Conservation (phyloP, 2,329 filamentous ascomycete species). For the Botrytis sinoallii region DNA sequence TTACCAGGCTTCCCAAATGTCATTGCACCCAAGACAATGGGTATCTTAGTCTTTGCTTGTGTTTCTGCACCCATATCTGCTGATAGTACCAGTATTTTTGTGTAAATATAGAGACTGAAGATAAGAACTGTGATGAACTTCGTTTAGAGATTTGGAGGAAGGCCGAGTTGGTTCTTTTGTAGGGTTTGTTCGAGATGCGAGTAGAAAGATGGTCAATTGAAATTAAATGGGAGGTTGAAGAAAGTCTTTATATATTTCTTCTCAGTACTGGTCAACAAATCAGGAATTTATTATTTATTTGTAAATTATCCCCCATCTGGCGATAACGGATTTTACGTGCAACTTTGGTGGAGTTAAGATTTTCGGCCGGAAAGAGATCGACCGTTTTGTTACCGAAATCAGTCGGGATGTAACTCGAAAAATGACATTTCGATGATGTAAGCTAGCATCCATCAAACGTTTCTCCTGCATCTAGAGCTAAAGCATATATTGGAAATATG, state of each 20-base stretch:
- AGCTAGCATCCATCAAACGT: neutral
- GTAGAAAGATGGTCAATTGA: neutral
- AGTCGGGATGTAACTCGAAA: neutral
- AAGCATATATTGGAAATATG: constrained; percentile 57
- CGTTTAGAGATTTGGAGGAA: too few species aligned
- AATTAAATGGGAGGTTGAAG: neutral
- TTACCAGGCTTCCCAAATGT: constrained; percentile 26
- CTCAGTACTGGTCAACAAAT: neutral
- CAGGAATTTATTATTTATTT: neutral
- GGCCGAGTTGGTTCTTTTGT: too few species aligned
- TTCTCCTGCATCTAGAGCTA: neutral
- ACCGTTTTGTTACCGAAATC: neutral
- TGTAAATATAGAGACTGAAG: neutral
- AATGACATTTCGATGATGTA: neutral
- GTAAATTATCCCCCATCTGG: neutral
- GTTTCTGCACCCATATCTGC: neutral
- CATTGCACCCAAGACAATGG: constrained; percentile 31
- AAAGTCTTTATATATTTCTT: neutral
- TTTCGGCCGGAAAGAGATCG: neutral
- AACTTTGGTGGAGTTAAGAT: neutral
- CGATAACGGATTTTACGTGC: constrained; percentile 4
- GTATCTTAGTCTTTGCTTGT: constrained; percentile 7
- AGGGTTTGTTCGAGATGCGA: too few species aligned
- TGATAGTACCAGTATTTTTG: neutral
- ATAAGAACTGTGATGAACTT: too few species aligned